Evolutionary conservation across 441 rosid species (phyloP), one percentile per base, ranked within the genome.

Genomic region (Corymbia citriodora): DNA sequence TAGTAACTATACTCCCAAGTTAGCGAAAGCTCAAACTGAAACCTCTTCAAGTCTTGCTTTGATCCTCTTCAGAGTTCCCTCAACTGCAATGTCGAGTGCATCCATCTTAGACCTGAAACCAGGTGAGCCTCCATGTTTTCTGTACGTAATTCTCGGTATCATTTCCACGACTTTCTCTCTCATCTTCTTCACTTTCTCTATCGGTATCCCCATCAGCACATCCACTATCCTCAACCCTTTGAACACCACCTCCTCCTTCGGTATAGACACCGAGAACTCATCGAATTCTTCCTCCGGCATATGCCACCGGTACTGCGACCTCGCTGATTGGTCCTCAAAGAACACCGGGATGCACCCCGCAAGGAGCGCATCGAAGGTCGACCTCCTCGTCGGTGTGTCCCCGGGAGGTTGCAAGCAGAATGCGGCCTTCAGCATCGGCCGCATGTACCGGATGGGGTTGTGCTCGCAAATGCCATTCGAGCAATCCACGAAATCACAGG

Each of bases 271-370:
- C 0, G 99, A 92, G 50, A 96, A 96, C 65, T 96, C 95, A 5
- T 87, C 89, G 55, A 88, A 96, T 31, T 92, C 91, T 5, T 96
- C 95, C 65, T 92, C 94, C 2, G 96, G 97, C 89, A 98, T 91
- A 90, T 98, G 99, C 99, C 99, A 98, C 7, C 87, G 40, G 79
- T 96, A 98, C 92, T 98, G 99, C 87, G 90, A 90, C 88, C 92
- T 98, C 11, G 97, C 99, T 0, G 97, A 92, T 50, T 93, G 95
- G 8, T 97, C 99, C 90, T 98, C 99, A 48, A 97, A 97, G 95
- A 98, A 96, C 90, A 96, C 98, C 29, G 99, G 99, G 33, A 97
- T 96, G 89, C 99, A 98, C 16, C 99, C 99, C 2, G 98, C 98
- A 70, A 96, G 88, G 61, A 98, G 94, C 68, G 95, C 95, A 92